A percentile compares a stretch with the other conserved stretches of the same genome.
These are phyloP conservation scores for Lentinula boryana DNA, from an alignment of 768 basidiomycete species.

Conservation along the genomic window DNA sequence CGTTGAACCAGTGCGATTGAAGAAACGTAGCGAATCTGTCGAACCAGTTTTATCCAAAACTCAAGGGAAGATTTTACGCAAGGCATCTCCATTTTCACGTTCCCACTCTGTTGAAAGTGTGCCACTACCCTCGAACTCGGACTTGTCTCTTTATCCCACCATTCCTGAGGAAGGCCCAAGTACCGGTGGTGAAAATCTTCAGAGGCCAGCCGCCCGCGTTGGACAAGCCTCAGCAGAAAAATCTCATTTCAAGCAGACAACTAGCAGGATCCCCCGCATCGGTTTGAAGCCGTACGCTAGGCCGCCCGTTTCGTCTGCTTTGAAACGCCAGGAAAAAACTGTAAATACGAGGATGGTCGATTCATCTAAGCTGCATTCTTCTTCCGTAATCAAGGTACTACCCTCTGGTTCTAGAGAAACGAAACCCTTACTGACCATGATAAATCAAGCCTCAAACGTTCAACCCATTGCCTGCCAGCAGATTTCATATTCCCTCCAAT, in stretches of 20 bases:
- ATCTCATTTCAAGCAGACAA: constrained; percentile 44
- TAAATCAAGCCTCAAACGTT: not conserved
- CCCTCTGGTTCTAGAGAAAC: not conserved
- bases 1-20: not conserved
- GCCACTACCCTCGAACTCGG: not conserved
- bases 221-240: constrained; percentile 20
- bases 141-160: constrained; percentile 6
- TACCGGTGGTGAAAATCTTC: constrained; percentile 7
- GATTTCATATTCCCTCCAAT: not conserved
- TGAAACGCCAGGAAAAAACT: not conserved
- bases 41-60: constrained; percentile 9
- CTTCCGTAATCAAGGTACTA: not conserved
- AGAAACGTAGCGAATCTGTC: constrained; percentile 8
- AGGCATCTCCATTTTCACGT: not conserved
- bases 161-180: constrained; percentile 25
- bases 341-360: constrained; percentile 14
- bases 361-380: not conserved
- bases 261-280: constrained; percentile 59
- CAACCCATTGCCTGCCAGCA: not conserved
- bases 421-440: not conserved
- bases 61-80: not conserved
- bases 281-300: constrained; percentile 54
- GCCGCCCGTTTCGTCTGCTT: constrained; percentile 15
- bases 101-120: not conserved
- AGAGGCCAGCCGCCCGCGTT: not conserved